These are phyloP conservation scores for Cardamine chenopodiifolia DNA, from an alignment of 345 rosid genomes.

Conservation along the genomic window DNA sequence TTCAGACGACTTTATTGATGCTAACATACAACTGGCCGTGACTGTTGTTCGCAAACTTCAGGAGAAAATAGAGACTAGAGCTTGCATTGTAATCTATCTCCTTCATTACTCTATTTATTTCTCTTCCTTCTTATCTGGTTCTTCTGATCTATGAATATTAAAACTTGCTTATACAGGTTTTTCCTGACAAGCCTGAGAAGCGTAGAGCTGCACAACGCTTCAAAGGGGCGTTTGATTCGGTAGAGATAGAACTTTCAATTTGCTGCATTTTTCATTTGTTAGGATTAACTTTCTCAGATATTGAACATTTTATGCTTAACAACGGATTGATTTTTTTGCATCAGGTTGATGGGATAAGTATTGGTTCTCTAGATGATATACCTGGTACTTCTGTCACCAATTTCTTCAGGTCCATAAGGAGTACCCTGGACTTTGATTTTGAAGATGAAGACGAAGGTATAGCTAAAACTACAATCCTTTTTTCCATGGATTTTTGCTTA, in stretches of 20 bases:
- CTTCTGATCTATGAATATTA: not conserved
- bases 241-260: slow-evolving; percentile 31
- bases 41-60: slow-evolving; percentile 76
- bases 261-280: slow-evolving; percentile 5
- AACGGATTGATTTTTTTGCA: slow-evolving; percentile 33
- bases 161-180: slow-evolving; percentile 59
- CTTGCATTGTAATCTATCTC: slow-evolving; percentile 68
- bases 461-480: slow-evolving; percentile 9
- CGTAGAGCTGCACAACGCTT: slow-evolving; percentile 78
- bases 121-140: slow-evolving; percentile 14
- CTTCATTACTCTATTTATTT: not conserved
- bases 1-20: slow-evolving; percentile 93
- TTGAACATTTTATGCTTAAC: slow-evolving; percentile 13
- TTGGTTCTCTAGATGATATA: slow-evolving; percentile 80
- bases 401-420: slow-evolving; percentile 85
- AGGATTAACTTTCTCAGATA: slow-evolving; percentile 10
- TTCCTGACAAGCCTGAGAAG: slow-evolving; percentile 88
- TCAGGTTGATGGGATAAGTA: slow-evolving; percentile 81
- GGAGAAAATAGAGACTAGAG: slow-evolving; percentile 69
- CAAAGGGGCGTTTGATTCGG: slow-evolving; percentile 78
- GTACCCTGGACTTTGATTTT: slow-evolving; percentile 92
- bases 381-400: slow-evolving; percentile 63
- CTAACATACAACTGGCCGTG: slow-evolving; percentile 88
- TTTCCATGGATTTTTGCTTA: not conserved
- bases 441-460: slow-evolving; percentile 91